A percentile compares a stretch with the other conserved stretches of the same genome.
Conservation (phyloP, 371 early-diverging fungal species). For the Circinella umbellata region DNA sequence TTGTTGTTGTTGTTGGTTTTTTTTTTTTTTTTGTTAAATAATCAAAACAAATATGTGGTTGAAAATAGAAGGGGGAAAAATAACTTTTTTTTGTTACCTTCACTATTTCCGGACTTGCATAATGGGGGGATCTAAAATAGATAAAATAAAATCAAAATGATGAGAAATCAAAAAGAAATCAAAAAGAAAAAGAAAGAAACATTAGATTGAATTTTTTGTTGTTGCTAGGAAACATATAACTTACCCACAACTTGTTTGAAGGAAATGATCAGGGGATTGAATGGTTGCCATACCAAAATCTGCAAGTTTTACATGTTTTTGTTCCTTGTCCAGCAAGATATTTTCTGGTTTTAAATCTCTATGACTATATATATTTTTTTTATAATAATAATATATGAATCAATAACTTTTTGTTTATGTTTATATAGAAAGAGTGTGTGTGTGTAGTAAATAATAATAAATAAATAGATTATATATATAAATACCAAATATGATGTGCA, state of each 20-base stretch:
- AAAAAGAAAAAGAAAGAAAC: neutral
- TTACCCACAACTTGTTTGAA: slow-evolving; percentile 83
- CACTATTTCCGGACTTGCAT: slow-evolving; percentile 89
- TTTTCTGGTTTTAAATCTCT: slow-evolving; percentile 77
- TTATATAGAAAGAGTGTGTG: too few species aligned
- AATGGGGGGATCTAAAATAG: slow-evolving; percentile 69
- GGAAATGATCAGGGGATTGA: slow-evolving; percentile 62
- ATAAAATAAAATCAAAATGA: neutral
- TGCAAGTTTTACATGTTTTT: slow-evolving; percentile 78
- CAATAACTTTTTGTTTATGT: neutral
- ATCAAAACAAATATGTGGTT: slow-evolving; percentile 18
- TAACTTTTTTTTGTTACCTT: slow-evolving; percentile 35
- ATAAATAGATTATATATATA: slow-evolving; percentile 13
- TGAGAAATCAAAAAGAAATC: too few species aligned
- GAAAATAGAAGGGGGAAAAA: slow-evolving; percentile 4
- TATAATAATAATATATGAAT: neutral
- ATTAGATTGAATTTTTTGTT: neutral
- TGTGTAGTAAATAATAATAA: neutral
- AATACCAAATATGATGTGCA: slow-evolving; percentile 82
- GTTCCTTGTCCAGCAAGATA: slow-evolving; percentile 67
- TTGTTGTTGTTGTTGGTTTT: neutral
- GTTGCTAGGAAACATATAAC: too few species aligned
- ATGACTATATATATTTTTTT: too few species aligned
- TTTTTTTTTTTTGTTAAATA: neutral
- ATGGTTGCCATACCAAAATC: slow-evolving; percentile 87